phyloP scores from a whole-genome alignment of 139 green algal genomes.

The Chlamydomonas sphaeroides region DNA sequence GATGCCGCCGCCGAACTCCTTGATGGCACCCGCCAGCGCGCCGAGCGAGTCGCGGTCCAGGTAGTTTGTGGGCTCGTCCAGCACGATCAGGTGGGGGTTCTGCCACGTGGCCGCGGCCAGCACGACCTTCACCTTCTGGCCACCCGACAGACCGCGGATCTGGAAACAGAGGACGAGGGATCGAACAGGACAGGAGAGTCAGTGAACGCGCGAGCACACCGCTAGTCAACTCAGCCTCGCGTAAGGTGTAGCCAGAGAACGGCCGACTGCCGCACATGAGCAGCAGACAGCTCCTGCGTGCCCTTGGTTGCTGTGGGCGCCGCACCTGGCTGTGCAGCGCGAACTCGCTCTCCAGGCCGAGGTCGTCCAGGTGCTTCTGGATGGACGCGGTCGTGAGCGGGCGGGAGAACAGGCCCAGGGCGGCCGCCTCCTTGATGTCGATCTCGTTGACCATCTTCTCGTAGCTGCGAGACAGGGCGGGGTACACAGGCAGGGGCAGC shows the following conservation, averaged over 20 bases:
- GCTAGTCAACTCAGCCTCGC: too few relatives aligned
- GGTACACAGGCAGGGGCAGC: too few relatives aligned
- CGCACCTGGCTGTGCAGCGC: slow-evolving; percentile 88
- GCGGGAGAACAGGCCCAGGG: slow-evolving; percentile 79
- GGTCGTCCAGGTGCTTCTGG: slow-evolving; percentile 87
- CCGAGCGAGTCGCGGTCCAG: slow-evolving; percentile 86
- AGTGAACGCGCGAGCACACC: not conserved
- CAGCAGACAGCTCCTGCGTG: too few relatives aligned
- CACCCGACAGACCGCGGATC: slow-evolving; percentile 87
- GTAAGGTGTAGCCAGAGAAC: too few relatives aligned
- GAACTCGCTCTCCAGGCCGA: slow-evolving; percentile 93
- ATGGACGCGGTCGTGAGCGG: slow-evolving; percentile 88
- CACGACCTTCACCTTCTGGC: slow-evolving; percentile 85
- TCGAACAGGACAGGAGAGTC: not conserved
- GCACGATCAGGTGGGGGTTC: slow-evolving; percentile 88
- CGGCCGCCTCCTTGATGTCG: slow-evolving; percentile 91
- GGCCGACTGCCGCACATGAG: too few relatives aligned
- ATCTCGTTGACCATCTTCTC: slow-evolving; percentile 90
- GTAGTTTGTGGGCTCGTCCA: slow-evolving; percentile 95
- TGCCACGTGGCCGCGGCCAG: slow-evolving; percentile 86
- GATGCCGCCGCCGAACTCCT: slow-evolving; percentile 85
- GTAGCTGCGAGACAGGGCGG: slow-evolving; percentile 48
- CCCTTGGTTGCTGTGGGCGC: too few relatives aligned
- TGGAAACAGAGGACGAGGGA: too few relatives aligned
- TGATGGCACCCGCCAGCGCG: slow-evolving; percentile 82